Base-by-base conservation (phyloP, 106 monocot genomes). In the Allium fistulosum region DNA sequence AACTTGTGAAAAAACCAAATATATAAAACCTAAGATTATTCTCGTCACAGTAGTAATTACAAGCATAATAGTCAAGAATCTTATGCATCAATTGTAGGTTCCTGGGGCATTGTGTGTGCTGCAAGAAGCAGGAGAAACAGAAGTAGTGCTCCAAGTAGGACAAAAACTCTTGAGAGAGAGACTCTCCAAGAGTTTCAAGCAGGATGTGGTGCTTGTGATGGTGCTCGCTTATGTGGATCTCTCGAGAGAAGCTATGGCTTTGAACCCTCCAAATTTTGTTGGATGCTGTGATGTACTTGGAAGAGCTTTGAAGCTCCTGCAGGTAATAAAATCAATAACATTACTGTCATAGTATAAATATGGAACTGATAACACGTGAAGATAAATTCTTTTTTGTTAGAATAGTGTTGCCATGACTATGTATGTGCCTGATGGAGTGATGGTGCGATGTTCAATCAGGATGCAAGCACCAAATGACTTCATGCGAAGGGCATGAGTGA, bases 131-230 rank as follows among this genome's bases (percentile, higher is more conserved):
- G 92, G 97, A 46, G 89, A 97, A 65, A 65, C 86, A 4, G 79
- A 84, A 17, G 69, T 78, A 45, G 92, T 97, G 14, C 78, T 97
- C 8, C 68, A 70, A 72, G 80, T 78, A 26, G 97, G 97, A 4
- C 70, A 62, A n/a, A 59, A 66, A 15, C 79, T 97, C 2, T 63
- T 97, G 53, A 60, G 18, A 10, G 97, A 97, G 65, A 65, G 82
- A 63, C 76, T 89, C 27, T 82, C 92, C 10, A 97, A 97, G 79
- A 61, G 75, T 16, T 92, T 92, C 72, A 97, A 97, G 79, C 86
- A 88, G 68, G 97, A 97, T 69, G 79, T 97, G 52, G 92, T 92
- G 57, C 80, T 97, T 6, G 92, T 84, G 7, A 97, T 97, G 97
- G 78, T 78, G 3, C 80, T 97, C 27, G 84, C 97, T 16, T 92